phyloP scores from a whole-genome alignment of 495 filamentous ascomycete species.

The Neurospora tetrasperma region DNA sequence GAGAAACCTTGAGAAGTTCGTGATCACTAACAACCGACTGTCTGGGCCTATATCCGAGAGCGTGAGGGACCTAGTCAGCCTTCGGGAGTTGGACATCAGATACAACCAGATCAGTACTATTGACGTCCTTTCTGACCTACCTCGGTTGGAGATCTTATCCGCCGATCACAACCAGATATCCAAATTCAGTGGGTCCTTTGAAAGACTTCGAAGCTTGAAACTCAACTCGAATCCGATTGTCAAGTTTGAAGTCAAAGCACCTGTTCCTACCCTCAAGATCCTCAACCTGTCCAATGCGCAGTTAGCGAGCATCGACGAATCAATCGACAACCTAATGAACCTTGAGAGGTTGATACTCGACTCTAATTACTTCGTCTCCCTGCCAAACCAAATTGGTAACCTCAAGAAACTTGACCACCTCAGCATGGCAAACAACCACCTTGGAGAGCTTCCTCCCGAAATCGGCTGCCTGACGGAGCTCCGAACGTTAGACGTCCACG shows the following conservation, averaged over 20 bases:
- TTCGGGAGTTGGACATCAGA: slow-evolving; percentile 87
- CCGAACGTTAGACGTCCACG: slow-evolving; percentile 72
- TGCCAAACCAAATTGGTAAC: slow-evolving; percentile 75
- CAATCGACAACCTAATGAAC: slow-evolving; percentile 80
- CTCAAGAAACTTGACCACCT: slow-evolving; percentile 79
- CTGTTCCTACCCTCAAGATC: slow-evolving; percentile 69
- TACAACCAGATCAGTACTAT: slow-evolving; percentile 84
- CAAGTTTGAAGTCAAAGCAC: slow-evolving; percentile 69
- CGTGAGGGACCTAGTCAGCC: slow-evolving; percentile 57
- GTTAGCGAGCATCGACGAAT: slow-evolving; percentile 72
- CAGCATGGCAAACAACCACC: slow-evolving; percentile 83
- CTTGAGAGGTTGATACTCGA: slow-evolving; percentile 80
- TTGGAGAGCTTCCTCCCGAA: slow-evolving; percentile 71
- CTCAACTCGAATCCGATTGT: slow-evolving; percentile 91
- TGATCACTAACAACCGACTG: slow-evolving; percentile 90
- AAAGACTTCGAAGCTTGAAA: slow-evolving; percentile 69
- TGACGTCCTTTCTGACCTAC: slow-evolving; percentile 70
- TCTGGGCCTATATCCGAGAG: slow-evolving; percentile 59
- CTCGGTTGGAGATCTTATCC: slow-evolving; percentile 74
- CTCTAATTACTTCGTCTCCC: slow-evolving; percentile 87
- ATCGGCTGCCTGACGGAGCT: slow-evolving; percentile 80
- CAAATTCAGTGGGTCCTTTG: slow-evolving; percentile 75
- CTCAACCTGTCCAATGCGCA: slow-evolving; percentile 84
- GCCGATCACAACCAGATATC: slow-evolving; percentile 88
- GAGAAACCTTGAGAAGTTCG: slow-evolving; percentile 71